Evolutionary conservation across 129 eudicot genomes (phyloP).

Genomic region (Flaveria brownii): DNA sequence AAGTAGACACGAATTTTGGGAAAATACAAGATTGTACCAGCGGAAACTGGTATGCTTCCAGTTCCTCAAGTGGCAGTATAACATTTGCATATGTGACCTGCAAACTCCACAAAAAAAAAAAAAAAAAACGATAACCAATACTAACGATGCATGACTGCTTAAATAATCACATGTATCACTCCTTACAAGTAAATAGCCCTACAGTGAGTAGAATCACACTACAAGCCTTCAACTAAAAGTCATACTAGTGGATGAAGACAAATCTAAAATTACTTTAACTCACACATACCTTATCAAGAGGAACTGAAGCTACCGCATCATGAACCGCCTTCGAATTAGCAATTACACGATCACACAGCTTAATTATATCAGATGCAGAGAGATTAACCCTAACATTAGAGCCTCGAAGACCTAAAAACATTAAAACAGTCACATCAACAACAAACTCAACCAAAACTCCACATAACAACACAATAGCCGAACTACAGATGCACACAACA

Average conservation of each 20-base stretch:
- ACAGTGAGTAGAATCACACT: neutral
- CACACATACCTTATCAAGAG: conserved; percentile 70
- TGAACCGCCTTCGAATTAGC: conserved; percentile 74
- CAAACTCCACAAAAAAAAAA: conserved; percentile 5
- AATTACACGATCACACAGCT: conserved; percentile 61
- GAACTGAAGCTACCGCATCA: conserved; percentile 83
- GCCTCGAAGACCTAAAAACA: conserved; percentile 62
- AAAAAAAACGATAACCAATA: neutral
- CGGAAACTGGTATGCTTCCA: conserved; percentile 84
- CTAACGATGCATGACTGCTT: neutral
- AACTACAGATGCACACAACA: conserved; percentile 18
- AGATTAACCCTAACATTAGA: conserved; percentile 57
- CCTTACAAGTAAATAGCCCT: neutral
- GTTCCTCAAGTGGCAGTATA: conserved; percentile 64
- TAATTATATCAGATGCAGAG: conserved; percentile 67
- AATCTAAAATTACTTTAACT: no score
- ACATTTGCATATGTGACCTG: conserved; percentile 73
- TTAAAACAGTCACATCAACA: neutral
- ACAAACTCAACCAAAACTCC: neutral
- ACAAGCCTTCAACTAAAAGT: neutral
- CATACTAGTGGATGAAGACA: no score
- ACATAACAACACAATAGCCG: neutral
- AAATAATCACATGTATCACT: neutral
- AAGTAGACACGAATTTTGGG: conserved; percentile 73
- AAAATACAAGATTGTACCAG: conserved; percentile 82